These are phyloP conservation scores for Harrya chromipes DNA, from an alignment of 768 basidiomycete species.

Conservation along the genomic window DNA sequence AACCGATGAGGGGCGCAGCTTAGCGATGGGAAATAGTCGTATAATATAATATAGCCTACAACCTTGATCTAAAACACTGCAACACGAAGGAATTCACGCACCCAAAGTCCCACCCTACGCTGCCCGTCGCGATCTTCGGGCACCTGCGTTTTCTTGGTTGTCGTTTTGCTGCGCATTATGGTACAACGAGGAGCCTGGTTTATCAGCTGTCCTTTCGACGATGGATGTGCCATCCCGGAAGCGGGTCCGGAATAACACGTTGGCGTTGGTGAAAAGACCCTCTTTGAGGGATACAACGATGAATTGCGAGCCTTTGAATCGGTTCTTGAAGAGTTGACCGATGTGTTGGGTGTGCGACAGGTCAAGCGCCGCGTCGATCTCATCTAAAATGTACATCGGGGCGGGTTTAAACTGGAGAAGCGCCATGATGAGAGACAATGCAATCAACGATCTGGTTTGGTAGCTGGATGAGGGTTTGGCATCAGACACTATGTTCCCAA, in stretches of 20 bases:
- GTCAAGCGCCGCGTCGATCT: slow-evolving; percentile 97
- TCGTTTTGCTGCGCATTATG: slow-evolving; percentile 12
- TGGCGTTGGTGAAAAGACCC: slow-evolving; percentile 95
- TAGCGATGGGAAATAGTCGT: background rate
- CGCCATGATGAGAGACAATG: slow-evolving; percentile 97
- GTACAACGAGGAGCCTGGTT: slow-evolving; percentile 51
- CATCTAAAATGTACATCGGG: slow-evolving; percentile 99
- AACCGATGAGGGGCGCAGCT: too few species aligned
- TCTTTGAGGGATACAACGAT: slow-evolving; percentile 98
- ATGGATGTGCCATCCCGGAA: slow-evolving; percentile 94
- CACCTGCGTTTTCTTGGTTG: slow-evolving; percentile 8
- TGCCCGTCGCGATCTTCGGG: slow-evolving; percentile 21
- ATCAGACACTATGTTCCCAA: background rate
- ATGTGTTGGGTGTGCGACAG: slow-evolving; percentile 97
- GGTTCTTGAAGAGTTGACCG: slow-evolving; percentile 93
- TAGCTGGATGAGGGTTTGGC: slow-evolving; percentile 1
- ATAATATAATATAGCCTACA: slow-evolving; percentile 16
- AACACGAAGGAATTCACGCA: background rate
- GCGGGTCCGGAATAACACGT: slow-evolving; percentile 88
- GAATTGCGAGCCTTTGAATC: slow-evolving; percentile 98
- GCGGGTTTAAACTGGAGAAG: slow-evolving; percentile 99
- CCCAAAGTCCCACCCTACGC: background rate
- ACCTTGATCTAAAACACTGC: background rate
- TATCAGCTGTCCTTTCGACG: slow-evolving; percentile 75
- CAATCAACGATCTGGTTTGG: slow-evolving; percentile 81